These are phyloP conservation scores for Platanthera zijinensis DNA, from an alignment of 106 monocot species.

Conservation along the genomic window DNA sequence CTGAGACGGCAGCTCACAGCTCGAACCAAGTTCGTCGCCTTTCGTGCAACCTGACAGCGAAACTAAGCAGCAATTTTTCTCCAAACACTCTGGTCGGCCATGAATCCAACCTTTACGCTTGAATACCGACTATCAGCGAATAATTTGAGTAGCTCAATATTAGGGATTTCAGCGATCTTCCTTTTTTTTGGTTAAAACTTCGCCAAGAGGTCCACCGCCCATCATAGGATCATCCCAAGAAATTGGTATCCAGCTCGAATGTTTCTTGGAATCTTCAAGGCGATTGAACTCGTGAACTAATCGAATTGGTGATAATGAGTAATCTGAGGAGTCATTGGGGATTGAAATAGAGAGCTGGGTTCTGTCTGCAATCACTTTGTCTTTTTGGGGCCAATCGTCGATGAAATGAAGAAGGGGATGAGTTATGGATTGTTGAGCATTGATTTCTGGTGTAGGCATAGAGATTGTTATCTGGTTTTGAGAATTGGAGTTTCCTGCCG, in stretches of 20 bases:
- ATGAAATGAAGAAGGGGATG: conserved; percentile 53
- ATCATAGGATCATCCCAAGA: conserved; percentile 70
- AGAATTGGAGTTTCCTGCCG: conserved; percentile 19
- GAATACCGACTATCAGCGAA: conserved; percentile 53
- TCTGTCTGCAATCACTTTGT: conserved; percentile 29
- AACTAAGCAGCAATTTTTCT: conserved; percentile 59
- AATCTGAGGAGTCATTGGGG: conserved; percentile 34
- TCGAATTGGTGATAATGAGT: conserved; percentile 54
- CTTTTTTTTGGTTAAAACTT: conserved; percentile 66
- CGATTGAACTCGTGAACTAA: conserved; percentile 22
- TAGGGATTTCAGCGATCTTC: conserved; percentile 26
- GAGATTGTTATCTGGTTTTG: conserved; percentile 13
- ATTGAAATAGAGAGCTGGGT: conserved; percentile 87
- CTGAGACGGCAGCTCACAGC: too few relatives aligned
- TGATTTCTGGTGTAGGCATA: background rate
- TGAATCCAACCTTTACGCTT: conserved; percentile 31
- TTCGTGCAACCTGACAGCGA: conserved; percentile 67
- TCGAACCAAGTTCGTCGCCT: too few relatives aligned
- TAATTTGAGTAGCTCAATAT: conserved; percentile 34
- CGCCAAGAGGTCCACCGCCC: conserved; percentile 88
- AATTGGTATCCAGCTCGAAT: conserved; percentile 43
- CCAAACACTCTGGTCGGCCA: conserved; percentile 75
- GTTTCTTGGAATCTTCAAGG: background rate
- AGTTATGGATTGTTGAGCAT: conserved; percentile 22
- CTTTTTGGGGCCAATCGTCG: conserved; percentile 43